Base-by-base conservation (phyloP, 164 flowering plant species). In the Stephania japonica region DNA sequence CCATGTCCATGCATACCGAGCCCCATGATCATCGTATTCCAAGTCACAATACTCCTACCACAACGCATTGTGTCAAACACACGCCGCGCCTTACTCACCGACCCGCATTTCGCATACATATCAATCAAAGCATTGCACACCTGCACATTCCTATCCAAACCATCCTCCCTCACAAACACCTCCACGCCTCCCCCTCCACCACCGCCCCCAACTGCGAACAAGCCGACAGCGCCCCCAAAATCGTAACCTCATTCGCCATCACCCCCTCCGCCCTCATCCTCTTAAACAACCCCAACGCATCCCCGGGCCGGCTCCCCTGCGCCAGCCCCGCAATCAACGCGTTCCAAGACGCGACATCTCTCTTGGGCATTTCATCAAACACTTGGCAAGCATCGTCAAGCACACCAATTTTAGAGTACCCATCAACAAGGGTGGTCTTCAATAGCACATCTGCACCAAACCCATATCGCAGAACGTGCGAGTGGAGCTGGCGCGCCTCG, bases 21-120 rank as follows among this genome's bases (percentile, higher is more conserved):
- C 5, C 80, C 92, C 98, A 89, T 89, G 44, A 91, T 87, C 87
- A 93, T 89, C 0, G 97, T 87, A 73, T 93, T 95, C 97, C 97
- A 91, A 2, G 97, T 85, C 38, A 93, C 84, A 41, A 82, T 68
- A 74, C 72, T 82, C 83, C 74, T 86, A 64, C 56, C 49, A 67
- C 87, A 84, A n/a, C 70, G 66, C 93, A 91, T 87, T 19, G 64
- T 53, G 19, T 80, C 65, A 72, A 95, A 95, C 24, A 90, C 90
- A 12, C 32, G 7, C 62, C 71, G 81, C 0, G 96, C 98, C 68
- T 80, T 86, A 1, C 85, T 92, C 4, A 91, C 85, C 23, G 81
- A 76, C 62, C 99, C 98, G 63, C 98, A 91, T 70, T 93, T 93
- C 0, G 89, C 83, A 77, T 84, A 91, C 97, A 90, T 91, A 77